phyloP scores from a whole-genome alignment of 495 filamentous ascomycete genomes.

The Tuber magnatum region DNA sequence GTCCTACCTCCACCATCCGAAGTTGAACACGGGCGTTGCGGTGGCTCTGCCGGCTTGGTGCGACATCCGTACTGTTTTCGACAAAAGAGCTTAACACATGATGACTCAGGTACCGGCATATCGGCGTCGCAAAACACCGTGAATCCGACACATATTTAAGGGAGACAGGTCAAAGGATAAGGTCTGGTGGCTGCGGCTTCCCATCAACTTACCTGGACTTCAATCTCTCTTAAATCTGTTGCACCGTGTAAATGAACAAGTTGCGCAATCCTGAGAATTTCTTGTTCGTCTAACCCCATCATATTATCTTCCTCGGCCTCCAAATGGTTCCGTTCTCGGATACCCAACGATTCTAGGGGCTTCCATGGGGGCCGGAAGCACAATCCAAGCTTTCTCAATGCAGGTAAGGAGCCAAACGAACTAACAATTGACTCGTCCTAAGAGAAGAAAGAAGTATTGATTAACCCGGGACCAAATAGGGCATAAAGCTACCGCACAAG shows the following conservation, averaged over 20 bases:
- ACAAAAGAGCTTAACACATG: background rate
- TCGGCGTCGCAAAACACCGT: background rate
- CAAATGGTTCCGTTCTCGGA: background rate
- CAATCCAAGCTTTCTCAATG: conserved; percentile 13
- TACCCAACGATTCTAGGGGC: conserved; percentile 3
- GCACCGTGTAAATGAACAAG: conserved; percentile 8
- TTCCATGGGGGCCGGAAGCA: conserved; percentile 13
- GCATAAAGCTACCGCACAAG: background rate
- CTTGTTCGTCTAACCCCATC: background rate
- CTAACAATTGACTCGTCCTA: conserved; percentile 11
- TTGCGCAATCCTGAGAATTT: conserved; percentile 10
- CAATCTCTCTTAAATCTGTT: conserved; percentile 15
- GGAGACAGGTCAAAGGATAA: background rate
- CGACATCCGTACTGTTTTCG: conserved; percentile 11
- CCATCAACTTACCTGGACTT: conserved; percentile 12
- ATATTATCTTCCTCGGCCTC: conserved; percentile 1
- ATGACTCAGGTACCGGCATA: background rate
- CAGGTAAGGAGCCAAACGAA: conserved; percentile 13
- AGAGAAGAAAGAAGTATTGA: background rate
- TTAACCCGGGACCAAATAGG: conserved; percentile 2
- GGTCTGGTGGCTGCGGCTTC: background rate
- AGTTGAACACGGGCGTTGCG: background rate
- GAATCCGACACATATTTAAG: background rate
- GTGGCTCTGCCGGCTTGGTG: conserved; percentile 3
- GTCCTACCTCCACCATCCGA: conserved; percentile 8